Base-by-base conservation (phyloP, 441 rosid species). In the Kokia cookei region DNA sequence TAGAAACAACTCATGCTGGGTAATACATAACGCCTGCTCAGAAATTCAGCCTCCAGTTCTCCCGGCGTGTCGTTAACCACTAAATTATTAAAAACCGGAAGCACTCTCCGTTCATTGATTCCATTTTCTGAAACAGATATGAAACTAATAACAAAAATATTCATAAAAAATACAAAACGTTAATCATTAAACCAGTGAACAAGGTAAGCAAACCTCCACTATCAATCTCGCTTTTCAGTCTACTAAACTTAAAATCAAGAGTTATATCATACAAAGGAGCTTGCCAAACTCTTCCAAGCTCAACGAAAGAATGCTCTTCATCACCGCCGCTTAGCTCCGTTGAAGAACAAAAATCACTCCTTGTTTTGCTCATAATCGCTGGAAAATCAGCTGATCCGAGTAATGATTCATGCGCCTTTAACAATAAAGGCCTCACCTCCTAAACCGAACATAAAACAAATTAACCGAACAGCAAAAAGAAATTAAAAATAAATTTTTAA, bases 221-320 rank as follows among this genome's bases (percentile, higher is more conserved):
- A 27, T 50, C 68, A 12, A 32, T 29, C 51, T 78, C 62, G 15
- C 73, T 74, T 71, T 68, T 76, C 55, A 11, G 82, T 65, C 37
- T 5, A 45, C 5, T 24, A n/a, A 6, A 47, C 13, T 62, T 80
- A 40, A 82, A 84, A 81, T 82, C 64, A 37, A 93, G 82, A 54
- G 89, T 80, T 43, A 94, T 89, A 82, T 92, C 97, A 7, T 80
- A 92, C 61, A 94, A 64, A 75, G 97, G 86, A 75, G 97, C 97
- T 79, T 91, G 98, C 98, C 96, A 94, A 67, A 91, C 90, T 61
- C 78, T 81, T 68, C 94, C 92, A 2, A 91, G 83, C 75, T 89
- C 96, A 48, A 90, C 57, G 75, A 94, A 86, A 5, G 94, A 90
- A 69, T 67, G 72, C 43, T 65, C 73, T 42, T 32, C 69, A 0